Conservation (phyloP, 805 yeast species). For the Zygotorulaspora danielsina region DNA sequence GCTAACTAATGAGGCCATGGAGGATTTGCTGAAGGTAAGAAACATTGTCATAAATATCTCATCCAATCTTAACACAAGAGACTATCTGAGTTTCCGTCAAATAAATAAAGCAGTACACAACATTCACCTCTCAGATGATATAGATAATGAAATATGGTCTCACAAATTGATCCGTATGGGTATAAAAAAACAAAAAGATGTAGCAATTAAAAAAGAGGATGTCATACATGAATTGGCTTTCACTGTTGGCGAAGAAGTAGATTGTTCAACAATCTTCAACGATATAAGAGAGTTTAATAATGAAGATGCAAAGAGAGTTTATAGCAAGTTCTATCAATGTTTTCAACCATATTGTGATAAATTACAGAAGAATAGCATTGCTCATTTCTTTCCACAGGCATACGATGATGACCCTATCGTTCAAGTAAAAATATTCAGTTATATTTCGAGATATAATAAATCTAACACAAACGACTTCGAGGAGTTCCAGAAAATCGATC, state of each 20-base stretch:
- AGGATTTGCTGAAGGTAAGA: constrained; percentile 25
- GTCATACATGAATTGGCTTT: constrained; percentile 3
- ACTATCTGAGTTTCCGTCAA: constrained; percentile 26
- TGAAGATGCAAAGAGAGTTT: constrained; percentile 16
- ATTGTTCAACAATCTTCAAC: constrained; percentile 22
- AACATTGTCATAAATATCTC: constrained; percentile 26
- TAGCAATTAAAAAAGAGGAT: not conserved
- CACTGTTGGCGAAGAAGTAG: constrained; percentile 3
- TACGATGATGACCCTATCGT: constrained; percentile 27
- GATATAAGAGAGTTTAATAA: constrained; percentile 15
- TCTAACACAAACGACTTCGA: constrained; percentile 21
- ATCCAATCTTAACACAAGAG: constrained; percentile 20
- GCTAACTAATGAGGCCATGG: constrained; percentile 17
- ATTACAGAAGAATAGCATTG: constrained; percentile 20
- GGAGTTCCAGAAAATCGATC: constrained; percentile 18
- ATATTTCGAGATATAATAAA: constrained; percentile 21
- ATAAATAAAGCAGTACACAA: constrained; percentile 22
- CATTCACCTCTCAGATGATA: constrained; percentile 15
- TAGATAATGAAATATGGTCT: constrained; percentile 21
- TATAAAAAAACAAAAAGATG: constrained; percentile 7
- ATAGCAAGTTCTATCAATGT: constrained; percentile 15
- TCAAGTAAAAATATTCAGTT: constrained; percentile 26
- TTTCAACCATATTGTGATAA: constrained; percentile 25
- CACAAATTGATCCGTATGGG: constrained; percentile 23
- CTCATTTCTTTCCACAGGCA: constrained; percentile 25